A percentile compares a stretch with the other conserved stretches of the same genome.
These are phyloP conservation scores for Kandelia obovata DNA, from an alignment of 345 rosid genomes.

Conservation along the genomic window DNA sequence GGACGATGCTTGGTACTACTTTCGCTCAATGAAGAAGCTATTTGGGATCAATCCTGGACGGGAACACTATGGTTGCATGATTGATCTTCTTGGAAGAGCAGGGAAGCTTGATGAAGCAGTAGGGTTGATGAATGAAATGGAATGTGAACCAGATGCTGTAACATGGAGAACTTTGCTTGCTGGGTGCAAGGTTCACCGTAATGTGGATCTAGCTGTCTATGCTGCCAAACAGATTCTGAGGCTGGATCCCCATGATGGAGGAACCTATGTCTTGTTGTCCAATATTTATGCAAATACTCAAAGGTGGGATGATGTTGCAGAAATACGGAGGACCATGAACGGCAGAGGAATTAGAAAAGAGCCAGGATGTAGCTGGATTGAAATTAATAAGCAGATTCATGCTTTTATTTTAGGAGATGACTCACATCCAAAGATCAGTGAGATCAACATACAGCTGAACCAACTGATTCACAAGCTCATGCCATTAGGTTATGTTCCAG, in stretches of 20 bases:
- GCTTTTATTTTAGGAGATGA: conserved; percentile 58
- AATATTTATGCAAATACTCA: conserved; percentile 67
- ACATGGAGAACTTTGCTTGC: conserved; percentile 65
- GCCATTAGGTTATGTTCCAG: conserved; percentile 58
- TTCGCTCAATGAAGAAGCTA: conserved; percentile 57
- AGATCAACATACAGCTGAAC: conserved; percentile 40
- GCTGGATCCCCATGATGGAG: conserved; percentile 58
- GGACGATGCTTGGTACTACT: conserved; percentile 55
- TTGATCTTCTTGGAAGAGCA: conserved; percentile 75
- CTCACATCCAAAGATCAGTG: conserved; percentile 50
- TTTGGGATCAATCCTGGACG: conserved; percentile 59
- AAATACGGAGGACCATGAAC: conserved; percentile 46
- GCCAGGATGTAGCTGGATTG: conserved; percentile 79
- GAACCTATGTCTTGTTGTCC: conserved; percentile 59
- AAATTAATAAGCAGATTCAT: conserved; percentile 59
- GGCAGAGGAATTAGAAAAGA: conserved; percentile 49
- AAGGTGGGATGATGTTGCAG: conserved; percentile 59
- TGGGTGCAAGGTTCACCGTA: conserved; percentile 58
- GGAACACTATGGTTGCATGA: conserved; percentile 70
- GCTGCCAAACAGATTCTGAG: conserved; percentile 56
- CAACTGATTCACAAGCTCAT: conserved; percentile 36
- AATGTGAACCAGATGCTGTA: conserved; percentile 56
- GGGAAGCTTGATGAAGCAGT: conserved; percentile 63
- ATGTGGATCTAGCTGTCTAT: conserved; percentile 48
- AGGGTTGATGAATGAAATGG: conserved; percentile 54